Conservation (phyloP, 2,329 filamentous ascomycete genomes). For the Aspergillus quadrilineatus region DNA sequence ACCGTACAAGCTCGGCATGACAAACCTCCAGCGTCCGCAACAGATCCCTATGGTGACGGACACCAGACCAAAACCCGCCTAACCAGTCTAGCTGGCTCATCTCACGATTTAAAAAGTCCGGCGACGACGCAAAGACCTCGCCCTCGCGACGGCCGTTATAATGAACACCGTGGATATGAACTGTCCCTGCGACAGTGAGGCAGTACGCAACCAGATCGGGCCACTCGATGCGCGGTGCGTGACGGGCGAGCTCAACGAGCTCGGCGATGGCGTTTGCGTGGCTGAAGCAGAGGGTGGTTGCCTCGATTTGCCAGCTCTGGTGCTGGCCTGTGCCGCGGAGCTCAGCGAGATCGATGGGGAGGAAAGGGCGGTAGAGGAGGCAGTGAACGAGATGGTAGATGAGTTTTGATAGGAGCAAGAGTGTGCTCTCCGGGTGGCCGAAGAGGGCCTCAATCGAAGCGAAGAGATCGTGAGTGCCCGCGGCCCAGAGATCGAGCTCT, state of each 20-base stretch:
- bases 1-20: slow-evolving; percentile 78
- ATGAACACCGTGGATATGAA: slow-evolving; percentile 82
- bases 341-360: slow-evolving; percentile 80
- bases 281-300: slow-evolving; percentile 80
- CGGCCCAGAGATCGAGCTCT: slow-evolving; percentile 81
- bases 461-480: slow-evolving; percentile 76
- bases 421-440: slow-evolving; percentile 73
- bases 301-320: slow-evolving; percentile 90
- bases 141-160: slow-evolving; percentile 65
- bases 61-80: slow-evolving; percentile 71
- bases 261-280: slow-evolving; percentile 87
- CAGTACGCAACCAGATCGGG: slow-evolving; percentile 84
- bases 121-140: slow-evolving; percentile 61
- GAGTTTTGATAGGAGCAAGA: slow-evolving; percentile 77
- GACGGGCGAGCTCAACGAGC: slow-evolving; percentile 74
- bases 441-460: slow-evolving; percentile 73
- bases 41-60: slow-evolving; percentile 77
- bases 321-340: slow-evolving; percentile 77
- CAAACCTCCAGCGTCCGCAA: slow-evolving; percentile 74
- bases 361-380: slow-evolving; percentile 80
- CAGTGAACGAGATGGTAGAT: slow-evolving; percentile 87
- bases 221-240: slow-evolving; percentile 75
- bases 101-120: slow-evolving; percentile 72
- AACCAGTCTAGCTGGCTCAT: slow-evolving; percentile 78
- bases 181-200: slow-evolving; percentile 80